Conservation (phyloP, 371 early-diverging fungal genomes). For the Apophysomyces ossiformis region DNA sequence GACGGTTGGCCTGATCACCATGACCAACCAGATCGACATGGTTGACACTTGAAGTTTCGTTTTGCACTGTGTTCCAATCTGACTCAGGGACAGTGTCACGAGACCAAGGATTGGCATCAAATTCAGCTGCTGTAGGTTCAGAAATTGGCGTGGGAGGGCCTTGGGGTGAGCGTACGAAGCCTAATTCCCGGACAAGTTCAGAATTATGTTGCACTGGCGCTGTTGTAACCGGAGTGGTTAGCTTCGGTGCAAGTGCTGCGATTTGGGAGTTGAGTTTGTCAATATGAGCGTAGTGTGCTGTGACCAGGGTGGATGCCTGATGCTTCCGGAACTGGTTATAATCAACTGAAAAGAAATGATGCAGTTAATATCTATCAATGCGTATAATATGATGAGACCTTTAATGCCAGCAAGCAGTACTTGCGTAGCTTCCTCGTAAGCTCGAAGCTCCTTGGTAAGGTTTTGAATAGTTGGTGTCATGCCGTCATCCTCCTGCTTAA, state of each 20-base stretch:
- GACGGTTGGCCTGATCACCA: slow-evolving; percentile 16
- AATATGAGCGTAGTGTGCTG: slow-evolving; percentile 55
- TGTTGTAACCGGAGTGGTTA: slow-evolving; percentile 44
- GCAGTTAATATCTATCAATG: neutral
- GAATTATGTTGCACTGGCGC: slow-evolving; percentile 35
- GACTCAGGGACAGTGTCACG: slow-evolving; percentile 15
- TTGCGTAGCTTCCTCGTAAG: slow-evolving; percentile 66
- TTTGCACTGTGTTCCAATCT: slow-evolving; percentile 8
- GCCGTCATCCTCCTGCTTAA: slow-evolving; percentile 15
- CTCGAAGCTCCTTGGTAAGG: slow-evolving; percentile 45
- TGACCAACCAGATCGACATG: slow-evolving; percentile 29
- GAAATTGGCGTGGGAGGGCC: slow-evolving; percentile 1
- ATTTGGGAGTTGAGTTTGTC: slow-evolving; percentile 48
- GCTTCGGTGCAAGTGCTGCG: slow-evolving; percentile 28
- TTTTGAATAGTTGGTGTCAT: slow-evolving; percentile 21
- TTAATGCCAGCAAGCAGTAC: slow-evolving; percentile 66
- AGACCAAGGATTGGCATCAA: slow-evolving; percentile 40
- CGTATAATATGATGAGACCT: slow-evolving; percentile 39
- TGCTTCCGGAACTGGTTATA: slow-evolving; percentile 57
- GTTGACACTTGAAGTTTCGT: slow-evolving; percentile 24
- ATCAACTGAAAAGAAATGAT: slow-evolving; percentile 47
- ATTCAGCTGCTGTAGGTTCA: slow-evolving; percentile 14
- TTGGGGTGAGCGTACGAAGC: slow-evolving; percentile 23
- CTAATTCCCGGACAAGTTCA: slow-evolving; percentile 49
- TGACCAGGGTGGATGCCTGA: slow-evolving; percentile 50